Evolutionary conservation across 2,329 filamentous ascomycete genomes (phyloP).

Genomic region (Nemania bipapillata): DNA sequence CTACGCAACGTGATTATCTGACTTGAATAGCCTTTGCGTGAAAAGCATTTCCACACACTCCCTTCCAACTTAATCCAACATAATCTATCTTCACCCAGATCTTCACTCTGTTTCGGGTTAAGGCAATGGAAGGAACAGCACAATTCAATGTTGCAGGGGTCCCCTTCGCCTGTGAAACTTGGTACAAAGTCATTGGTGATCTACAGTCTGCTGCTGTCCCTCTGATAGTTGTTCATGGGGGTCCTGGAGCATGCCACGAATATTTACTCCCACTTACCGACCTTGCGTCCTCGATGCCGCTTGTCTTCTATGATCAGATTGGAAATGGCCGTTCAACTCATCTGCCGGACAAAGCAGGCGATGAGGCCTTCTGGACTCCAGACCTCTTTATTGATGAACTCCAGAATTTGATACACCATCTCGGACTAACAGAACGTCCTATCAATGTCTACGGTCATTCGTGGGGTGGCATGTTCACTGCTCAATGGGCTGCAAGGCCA

Average conservation of each 20-base stretch:
- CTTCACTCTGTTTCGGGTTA: no score
- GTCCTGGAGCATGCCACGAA: constrained; percentile 33
- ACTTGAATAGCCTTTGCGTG: no score
- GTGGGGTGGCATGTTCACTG: constrained; percentile 66
- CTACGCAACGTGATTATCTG: no score
- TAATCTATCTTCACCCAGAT: background rate
- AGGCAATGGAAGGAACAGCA: background rate
- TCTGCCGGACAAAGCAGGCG: constrained; percentile 33
- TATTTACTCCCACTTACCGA: constrained; percentile 34
- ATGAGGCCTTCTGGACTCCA: constrained; percentile 36
- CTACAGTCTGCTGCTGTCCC: background rate
- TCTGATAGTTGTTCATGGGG: constrained; percentile 5
- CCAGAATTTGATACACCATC: constrained; percentile 36
- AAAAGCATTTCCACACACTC: no score
- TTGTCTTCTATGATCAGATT: constrained; percentile 39
- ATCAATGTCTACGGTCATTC: constrained; percentile 53
- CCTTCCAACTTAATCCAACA: no score
- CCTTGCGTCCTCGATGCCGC: constrained; percentile 11
- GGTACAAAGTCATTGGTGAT: constrained; percentile 22
- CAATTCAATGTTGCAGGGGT: background rate
- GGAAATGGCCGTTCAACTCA: constrained; percentile 40
- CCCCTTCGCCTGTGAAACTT: background rate
- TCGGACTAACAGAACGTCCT: constrained; percentile 61
- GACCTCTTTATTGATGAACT: constrained; percentile 40
- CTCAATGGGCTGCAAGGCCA: constrained; percentile 53